phyloP scores from a whole-genome alignment of 1,139 yeast genomes.

The Blastobotrys petasosporus region DNA sequence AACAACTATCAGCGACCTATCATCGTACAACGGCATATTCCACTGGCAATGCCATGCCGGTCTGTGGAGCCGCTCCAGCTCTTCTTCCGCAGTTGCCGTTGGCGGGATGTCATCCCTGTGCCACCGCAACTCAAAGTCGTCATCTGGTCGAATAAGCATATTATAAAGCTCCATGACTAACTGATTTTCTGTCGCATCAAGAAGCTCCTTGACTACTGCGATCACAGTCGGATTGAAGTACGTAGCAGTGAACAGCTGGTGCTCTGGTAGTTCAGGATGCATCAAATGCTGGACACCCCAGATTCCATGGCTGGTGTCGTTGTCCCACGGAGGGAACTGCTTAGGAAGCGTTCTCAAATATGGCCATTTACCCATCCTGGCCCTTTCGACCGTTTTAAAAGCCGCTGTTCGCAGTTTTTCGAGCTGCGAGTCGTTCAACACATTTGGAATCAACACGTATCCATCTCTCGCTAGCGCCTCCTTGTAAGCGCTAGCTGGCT shows the following conservation, averaged over 20 bases:
- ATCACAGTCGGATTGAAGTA: conserved; percentile 12
- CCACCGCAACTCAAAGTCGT: conserved; percentile 54
- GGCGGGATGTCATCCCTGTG: conserved; percentile 52
- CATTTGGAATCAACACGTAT: conserved; percentile 40
- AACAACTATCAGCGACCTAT: conserved; percentile 46
- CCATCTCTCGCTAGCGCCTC: conserved; percentile 31
- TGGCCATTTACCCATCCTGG: conserved; percentile 50
- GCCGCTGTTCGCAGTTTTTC: conserved; percentile 39
- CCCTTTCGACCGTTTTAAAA: conserved; percentile 39
- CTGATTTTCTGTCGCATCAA: conserved; percentile 27
- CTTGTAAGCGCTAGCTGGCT: not conserved
- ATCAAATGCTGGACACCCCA: conserved; percentile 52
- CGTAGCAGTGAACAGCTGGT: conserved; percentile 11
- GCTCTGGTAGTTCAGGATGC: conserved; percentile 44
- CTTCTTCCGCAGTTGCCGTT: conserved; percentile 45
- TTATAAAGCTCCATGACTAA: conserved; percentile 50
- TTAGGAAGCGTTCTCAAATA: conserved; percentile 46
- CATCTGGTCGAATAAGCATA: conserved; percentile 52
- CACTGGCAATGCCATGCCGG: conserved; percentile 52
- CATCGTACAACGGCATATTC: conserved; percentile 48
- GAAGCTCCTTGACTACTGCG: conserved; percentile 16
- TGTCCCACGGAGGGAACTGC: conserved; percentile 60
- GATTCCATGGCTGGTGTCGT: conserved; percentile 48
- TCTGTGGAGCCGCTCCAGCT: conserved; percentile 38
- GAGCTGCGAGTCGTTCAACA: conserved; percentile 42